Percentiles rank a stretch among this genome's conserved stretches.
Conservation (phyloP, 208 protist genomes). For the Trypanosoma platydactyli region DNA sequence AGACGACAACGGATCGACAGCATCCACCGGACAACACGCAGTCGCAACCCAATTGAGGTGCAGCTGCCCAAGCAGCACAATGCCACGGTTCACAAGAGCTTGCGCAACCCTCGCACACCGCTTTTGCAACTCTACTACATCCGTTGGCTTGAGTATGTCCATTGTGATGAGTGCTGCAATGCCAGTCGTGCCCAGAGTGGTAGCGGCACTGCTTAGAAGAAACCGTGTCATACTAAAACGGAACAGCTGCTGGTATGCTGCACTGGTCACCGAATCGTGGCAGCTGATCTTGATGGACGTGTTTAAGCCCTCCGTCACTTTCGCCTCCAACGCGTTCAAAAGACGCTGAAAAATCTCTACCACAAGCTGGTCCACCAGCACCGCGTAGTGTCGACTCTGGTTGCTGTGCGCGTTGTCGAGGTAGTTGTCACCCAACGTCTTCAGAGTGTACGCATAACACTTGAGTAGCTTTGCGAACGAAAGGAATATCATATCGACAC, state of each 20-base stretch:
- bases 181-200: background rate
- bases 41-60: conserved; percentile 31
- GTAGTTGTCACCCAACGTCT: conserved; percentile 66
- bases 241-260: conserved; percentile 9
- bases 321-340: conserved; percentile 8
- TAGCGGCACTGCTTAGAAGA: conserved; percentile 24
- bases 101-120: conserved; percentile 24
- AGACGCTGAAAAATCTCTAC: conserved; percentile 28
- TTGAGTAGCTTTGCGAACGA: conserved; percentile 53
- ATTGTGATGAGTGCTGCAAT: conserved; percentile 6
- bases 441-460: conserved; percentile 56
- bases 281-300: background rate
- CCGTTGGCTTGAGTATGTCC: conserved; percentile 11
- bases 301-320: conserved; percentile 13
- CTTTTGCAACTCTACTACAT: conserved; percentile 28
- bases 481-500: conserved; percentile 29
- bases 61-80: conserved; percentile 63
- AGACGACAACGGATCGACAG: conserved; percentile 27
- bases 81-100: conserved; percentile 24
- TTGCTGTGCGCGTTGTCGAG: conserved; percentile 48
- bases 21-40: conserved; percentile 24
- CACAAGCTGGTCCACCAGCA: conserved; percentile 43
- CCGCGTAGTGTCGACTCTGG: conserved; percentile 37
- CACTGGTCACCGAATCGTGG: background rate
- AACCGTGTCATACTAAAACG: conserved; percentile 34